These are phyloP conservation scores for Leucaena leucocephala DNA, from an alignment of 306 rosid genomes.

Conservation along the genomic window DNA sequence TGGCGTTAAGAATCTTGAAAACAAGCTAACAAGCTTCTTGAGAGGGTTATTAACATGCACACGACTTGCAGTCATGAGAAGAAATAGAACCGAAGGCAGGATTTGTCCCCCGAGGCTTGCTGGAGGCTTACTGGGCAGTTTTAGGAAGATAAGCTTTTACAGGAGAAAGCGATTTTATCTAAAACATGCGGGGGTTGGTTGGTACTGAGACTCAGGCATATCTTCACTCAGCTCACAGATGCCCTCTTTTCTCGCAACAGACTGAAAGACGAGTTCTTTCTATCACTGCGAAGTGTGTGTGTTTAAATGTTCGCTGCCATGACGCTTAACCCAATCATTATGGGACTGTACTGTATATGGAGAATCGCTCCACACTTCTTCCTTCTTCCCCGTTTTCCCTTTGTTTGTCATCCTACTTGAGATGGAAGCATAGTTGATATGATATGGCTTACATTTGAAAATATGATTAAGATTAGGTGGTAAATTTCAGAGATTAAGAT, in stretches of 20 bases:
- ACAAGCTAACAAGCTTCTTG: slow-evolving; percentile 43
- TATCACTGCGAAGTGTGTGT: neutral
- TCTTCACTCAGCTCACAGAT: neutral
- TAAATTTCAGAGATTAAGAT: neutral
- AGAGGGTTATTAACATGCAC: slow-evolving; percentile 59
- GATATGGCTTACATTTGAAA: neutral
- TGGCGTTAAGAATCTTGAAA: slow-evolving; percentile 25
- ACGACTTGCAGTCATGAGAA: slow-evolving; percentile 40
- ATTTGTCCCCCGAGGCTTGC: slow-evolving; percentile 43
- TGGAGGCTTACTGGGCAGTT: slow-evolving; percentile 51
- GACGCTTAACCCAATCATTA: no score
- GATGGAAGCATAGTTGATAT: neutral
- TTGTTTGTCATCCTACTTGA: neutral
- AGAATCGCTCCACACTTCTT: neutral
- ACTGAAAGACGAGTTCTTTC: slow-evolving; percentile 11
- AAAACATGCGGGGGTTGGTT: slow-evolving; percentile 37
- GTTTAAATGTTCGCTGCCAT: no score
- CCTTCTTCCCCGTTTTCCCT: neutral
- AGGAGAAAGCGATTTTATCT: slow-evolving; percentile 41
- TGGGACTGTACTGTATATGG: neutral
- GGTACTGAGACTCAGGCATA: slow-evolving; percentile 11
- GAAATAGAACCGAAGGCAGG: slow-evolving; percentile 38
- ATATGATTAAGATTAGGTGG: no score
- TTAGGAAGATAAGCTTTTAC: slow-evolving; percentile 57
- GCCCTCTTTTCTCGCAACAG: neutral